These are phyloP conservation scores for Cladorrhinum samala DNA, from an alignment of 495 filamentous ascomycete species.

Conservation along the genomic window DNA sequence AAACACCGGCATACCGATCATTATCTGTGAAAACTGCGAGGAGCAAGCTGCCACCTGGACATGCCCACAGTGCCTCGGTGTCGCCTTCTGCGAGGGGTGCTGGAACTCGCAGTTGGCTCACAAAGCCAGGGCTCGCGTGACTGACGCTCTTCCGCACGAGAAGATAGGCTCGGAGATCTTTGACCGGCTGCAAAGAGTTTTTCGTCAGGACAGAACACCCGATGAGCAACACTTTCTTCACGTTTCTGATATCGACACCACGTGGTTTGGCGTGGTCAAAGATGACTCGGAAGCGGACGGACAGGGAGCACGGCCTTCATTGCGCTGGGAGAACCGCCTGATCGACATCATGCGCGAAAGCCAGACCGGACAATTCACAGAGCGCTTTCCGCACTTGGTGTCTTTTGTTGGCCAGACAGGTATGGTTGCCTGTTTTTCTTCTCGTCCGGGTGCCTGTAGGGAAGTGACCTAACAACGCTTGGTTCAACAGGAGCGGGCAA, in stretches of 20 bases:
- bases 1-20: too few relatives aligned
- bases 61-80: conserved; percentile 9
- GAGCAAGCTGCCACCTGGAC: too few relatives aligned
- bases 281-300: conserved; percentile 20
- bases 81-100: conserved; percentile 8
- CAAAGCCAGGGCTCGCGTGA: conserved; percentile 9
- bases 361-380: conserved; percentile 17
- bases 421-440: not conserved
- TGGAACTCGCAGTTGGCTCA: conserved; percentile 9
- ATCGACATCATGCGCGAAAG: conserved; percentile 37
- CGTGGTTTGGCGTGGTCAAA: conserved; percentile 43
- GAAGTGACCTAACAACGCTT: not conserved
- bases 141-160: conserved; percentile 18
- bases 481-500: conserved; percentile 57
- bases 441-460: not conserved
- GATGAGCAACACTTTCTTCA: conserved; percentile 26
- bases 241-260: conserved; percentile 38
- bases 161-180: conserved; percentile 26
- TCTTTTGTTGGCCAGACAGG: conserved; percentile 47
- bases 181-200: conserved; percentile 24
- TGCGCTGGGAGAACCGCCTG: conserved; percentile 34
- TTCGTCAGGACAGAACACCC: conserved; percentile 18
- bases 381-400: conserved; percentile 39
- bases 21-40: too few relatives aligned
- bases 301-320: conserved; percentile 5